A percentile compares a stretch with the other conserved stretches of the same genome.
Evolutionary conservation across 208 protist genomes (phyloP).

Genomic region (Angomonas ambiguus): DNA sequence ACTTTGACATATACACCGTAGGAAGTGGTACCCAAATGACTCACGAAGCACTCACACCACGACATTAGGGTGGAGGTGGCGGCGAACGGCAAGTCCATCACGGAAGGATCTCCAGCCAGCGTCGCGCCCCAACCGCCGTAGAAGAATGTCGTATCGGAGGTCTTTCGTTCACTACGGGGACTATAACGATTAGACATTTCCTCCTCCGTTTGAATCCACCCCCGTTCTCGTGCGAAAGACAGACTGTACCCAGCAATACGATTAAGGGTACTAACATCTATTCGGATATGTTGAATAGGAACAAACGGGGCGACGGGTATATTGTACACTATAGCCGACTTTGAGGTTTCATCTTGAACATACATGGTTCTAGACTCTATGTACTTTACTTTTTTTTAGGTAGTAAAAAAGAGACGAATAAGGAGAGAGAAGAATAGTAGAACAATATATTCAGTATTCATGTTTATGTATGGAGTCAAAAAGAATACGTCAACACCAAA

Average conservation of each 20-base stretch:
- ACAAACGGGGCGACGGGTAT: constrained; percentile 52
- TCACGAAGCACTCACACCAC: constrained; percentile 27
- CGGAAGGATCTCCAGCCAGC: constrained; percentile 23
- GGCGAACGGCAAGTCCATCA: constrained; percentile 21
- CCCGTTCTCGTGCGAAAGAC: constrained; percentile 47
- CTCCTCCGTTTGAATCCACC: constrained; percentile 44
- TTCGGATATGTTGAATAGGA: constrained; percentile 49
- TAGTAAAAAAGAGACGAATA: constrained; percentile 12
- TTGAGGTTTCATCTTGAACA: constrained; percentile 20
- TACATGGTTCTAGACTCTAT: constrained; percentile 22
- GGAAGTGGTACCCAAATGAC: constrained; percentile 48
- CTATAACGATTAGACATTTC: constrained; percentile 18
- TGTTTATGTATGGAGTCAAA: background rate
- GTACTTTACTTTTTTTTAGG: constrained; percentile 1
- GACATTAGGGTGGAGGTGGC: constrained; percentile 35
- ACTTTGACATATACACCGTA: constrained; percentile 45
- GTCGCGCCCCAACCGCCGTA: constrained; percentile 49
- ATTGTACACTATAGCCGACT: constrained; percentile 46
- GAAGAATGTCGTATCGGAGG: constrained; percentile 44
- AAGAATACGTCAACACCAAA: background rate
- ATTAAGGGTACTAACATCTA: constrained; percentile 50
- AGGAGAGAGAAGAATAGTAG: constrained; percentile 4
- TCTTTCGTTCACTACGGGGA: constrained; percentile 19
- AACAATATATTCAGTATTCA: background rate
- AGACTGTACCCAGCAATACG: constrained; percentile 47